Evolutionary conservation across 2,329 filamentous ascomycete genomes (phyloP).

Genomic region (Stachybotrys chlorohalonatus): DNA sequence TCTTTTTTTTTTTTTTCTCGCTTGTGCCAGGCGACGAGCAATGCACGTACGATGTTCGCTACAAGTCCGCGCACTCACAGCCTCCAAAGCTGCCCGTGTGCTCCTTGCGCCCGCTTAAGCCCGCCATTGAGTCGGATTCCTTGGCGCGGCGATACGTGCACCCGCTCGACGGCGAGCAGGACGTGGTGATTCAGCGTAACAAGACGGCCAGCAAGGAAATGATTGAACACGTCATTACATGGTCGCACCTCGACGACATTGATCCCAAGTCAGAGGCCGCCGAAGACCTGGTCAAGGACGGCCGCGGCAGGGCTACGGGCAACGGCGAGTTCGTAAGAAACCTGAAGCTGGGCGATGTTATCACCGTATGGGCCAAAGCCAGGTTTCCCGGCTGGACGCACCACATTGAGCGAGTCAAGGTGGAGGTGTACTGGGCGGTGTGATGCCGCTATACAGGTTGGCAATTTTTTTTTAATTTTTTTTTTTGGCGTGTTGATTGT

Average conservation of each 20-base stretch:
- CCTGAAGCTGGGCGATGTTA: constrained; percentile 49
- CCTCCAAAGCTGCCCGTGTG: constrained; percentile 20
- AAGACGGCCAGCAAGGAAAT: constrained; percentile 21
- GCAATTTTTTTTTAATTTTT: no score
- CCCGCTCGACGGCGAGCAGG: constrained; percentile 20
- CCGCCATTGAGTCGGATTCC: constrained; percentile 12
- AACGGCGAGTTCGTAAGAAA: constrained; percentile 47
- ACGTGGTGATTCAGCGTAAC: constrained; percentile 41
- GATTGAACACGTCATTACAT: constrained; percentile 39
- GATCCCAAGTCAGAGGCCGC: constrained; percentile 31
- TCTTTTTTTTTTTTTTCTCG: no score
- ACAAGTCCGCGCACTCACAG: constrained; percentile 9
- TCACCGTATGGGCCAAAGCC: constrained; percentile 53
- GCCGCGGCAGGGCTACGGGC: constrained; percentile 40
- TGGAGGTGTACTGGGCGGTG: constrained; percentile 52
- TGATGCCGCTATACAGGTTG: constrained; percentile 4
- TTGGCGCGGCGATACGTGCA: constrained; percentile 25
- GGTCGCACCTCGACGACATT: constrained; percentile 42
- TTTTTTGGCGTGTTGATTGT: no score
- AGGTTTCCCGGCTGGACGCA: constrained; percentile 49
- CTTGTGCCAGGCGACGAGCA: constrained; percentile 14
- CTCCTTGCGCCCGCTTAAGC: constrained; percentile 26
- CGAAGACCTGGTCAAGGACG: constrained; percentile 26
- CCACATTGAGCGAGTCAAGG: constrained; percentile 34
- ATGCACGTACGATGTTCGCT: constrained; percentile 19